These are phyloP conservation scores for Vitis hybrid DNA, from an alignment of 177 flowering plant genomes.

Conservation along the genomic window DNA sequence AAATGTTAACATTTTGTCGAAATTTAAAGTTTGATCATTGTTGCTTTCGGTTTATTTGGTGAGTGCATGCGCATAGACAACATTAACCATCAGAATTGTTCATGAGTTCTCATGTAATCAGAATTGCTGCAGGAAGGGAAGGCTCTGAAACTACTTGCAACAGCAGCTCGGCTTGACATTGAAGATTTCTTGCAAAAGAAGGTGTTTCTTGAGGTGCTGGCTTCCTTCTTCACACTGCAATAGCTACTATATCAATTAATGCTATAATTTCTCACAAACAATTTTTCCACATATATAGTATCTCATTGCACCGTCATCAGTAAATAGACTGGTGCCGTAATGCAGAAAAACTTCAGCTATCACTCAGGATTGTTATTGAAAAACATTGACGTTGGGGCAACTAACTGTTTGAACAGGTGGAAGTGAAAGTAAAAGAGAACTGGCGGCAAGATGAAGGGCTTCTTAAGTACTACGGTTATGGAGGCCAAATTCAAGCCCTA, in stretches of 20 bases:
- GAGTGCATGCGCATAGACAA: too few species aligned
- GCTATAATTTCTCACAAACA: neutral
- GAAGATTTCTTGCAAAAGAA: constrained; percentile 98
- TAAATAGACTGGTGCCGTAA: too few species aligned
- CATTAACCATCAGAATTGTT: too few species aligned
- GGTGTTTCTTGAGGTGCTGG: constrained; percentile 86
- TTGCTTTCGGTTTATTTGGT: too few species aligned
- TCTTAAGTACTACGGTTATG: constrained; percentile 83
- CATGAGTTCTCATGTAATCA: neutral
- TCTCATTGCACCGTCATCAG: neutral
- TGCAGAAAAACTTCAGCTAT: too few species aligned
- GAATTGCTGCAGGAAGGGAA: constrained; percentile 66
- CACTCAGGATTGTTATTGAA: too few species aligned
- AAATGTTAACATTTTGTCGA: too few species aligned
- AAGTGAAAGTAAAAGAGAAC: constrained; percentile 86
- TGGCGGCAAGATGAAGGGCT: constrained; percentile 97
- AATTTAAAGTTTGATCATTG: too few species aligned
- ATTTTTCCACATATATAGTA: neutral
- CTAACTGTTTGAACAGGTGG: constrained; percentile 49
- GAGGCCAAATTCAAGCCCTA: constrained; percentile 65
- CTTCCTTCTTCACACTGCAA: neutral
- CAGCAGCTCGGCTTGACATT: constrained; percentile 93
- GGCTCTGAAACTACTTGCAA: constrained; percentile 84
- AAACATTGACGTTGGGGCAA: too few species aligned
- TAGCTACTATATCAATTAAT: neutral